Base-by-base conservation (phyloP, 441 rosid genomes). In the Adansonia grandidieri region DNA sequence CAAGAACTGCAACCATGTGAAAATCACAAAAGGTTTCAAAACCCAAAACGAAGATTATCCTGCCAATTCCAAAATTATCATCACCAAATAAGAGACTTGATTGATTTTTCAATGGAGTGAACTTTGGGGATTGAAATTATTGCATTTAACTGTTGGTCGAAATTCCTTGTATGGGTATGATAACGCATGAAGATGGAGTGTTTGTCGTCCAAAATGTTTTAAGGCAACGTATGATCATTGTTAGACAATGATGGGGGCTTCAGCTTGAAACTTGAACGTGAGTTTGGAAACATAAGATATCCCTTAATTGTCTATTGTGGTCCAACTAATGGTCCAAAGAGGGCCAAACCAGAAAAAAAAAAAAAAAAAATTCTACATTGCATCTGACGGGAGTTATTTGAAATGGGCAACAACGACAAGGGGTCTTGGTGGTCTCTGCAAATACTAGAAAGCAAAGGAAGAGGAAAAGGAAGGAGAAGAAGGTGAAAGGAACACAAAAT, bases 1-100 rank as follows among this genome's bases (percentile, higher is more conserved):
- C 82, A 74, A 84, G 80, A 79, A 81, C 53, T 80, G 86, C 80
- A 68, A 77, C 86, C 89, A 84, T 84, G 89, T 84, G 91, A 89
- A 81, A 85, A 32, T 83, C 6, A 76, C 81, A 78, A 45, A 58
- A 8, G 62, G 9, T 57, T 7, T 32, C 62, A 57, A 6, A 57
- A 57, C 62, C 62, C 24, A 56, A n/a, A 17, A n/a, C 24, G 2
- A 58, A 56, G 65, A 84, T 84, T 79, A 77, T 15, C 70, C 20
- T 79, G 79, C 57, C 73, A 51, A 77, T 54, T 85, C 71, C 32
- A 60, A 45, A 44, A 60, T 69, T 73, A 79, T 76, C 65, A 63
- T 13, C 70, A 14, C 32, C 19, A 71, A 78, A 32, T 44, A 69
- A 51, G 44, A 22, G 19, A 6, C 10, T 20, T 69, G 56, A 69